Percentiles rank a stretch among this genome's conserved stretches.
Evolutionary conservation across 768 basidiomycete genomes (phyloP).

Genomic region (Naganishia friedmannii): DNA sequence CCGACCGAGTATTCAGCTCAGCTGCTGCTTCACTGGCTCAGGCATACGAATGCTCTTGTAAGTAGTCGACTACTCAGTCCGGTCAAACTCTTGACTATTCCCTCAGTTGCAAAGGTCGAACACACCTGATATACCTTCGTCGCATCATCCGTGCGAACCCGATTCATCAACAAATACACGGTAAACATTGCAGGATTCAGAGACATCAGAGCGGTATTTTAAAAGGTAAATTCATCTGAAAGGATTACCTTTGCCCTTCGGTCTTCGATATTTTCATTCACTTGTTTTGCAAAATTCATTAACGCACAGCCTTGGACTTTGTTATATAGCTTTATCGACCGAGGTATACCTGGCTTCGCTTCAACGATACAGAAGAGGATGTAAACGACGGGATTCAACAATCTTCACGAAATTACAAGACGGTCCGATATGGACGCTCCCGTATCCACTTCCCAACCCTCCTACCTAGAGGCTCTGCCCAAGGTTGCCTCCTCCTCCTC

Average conservation of each 20-base stretch:
- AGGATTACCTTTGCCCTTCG: background rate
- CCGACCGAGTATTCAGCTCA: background rate
- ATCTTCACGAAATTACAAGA: background rate
- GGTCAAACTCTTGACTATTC: too few species aligned
- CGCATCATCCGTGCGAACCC: too few species aligned
- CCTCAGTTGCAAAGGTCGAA: too few species aligned
- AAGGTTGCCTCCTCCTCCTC: background rate
- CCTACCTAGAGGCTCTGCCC: slow-evolving; percentile 1
- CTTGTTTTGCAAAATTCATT: background rate
- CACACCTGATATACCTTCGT: too few species aligned
- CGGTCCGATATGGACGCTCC: background rate
- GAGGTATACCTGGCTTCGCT: background rate
- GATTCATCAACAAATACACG: too few species aligned
- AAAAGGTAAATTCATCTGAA: background rate
- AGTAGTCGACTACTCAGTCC: too few species aligned
- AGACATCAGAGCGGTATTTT: background rate
- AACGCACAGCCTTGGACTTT: background rate
- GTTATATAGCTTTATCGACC: background rate
- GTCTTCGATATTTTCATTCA: background rate
- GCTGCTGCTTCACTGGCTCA: too few species aligned
- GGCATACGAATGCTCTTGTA: too few species aligned
- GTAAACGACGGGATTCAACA: background rate
- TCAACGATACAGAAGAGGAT: background rate
- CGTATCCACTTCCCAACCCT: background rate
- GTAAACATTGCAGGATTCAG: background rate